These are phyloP conservation scores for Fraxinus dipetala DNA, from an alignment of 305 asterid species.

Conservation along the genomic window DNA sequence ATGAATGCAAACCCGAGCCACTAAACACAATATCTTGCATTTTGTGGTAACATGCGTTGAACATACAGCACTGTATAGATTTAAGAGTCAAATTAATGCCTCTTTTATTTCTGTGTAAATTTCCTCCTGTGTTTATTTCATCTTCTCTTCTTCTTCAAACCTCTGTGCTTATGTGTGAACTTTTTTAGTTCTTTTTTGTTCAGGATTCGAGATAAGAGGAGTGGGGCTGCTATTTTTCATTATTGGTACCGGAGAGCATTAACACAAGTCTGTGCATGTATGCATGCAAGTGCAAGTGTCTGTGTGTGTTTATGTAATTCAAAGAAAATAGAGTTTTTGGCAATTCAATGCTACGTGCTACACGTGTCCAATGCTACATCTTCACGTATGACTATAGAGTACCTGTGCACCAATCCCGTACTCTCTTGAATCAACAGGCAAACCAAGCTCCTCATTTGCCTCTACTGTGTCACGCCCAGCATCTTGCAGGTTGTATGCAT, in stretches of 20 bases:
- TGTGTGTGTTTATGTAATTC: not conserved
- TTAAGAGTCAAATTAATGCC: not conserved
- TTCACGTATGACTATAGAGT: constrained; percentile 13
- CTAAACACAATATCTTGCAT: not conserved
- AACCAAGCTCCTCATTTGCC: constrained; percentile 95
- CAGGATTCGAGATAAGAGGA: not conserved
- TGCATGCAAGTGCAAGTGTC: not conserved
- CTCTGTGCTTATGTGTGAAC: not conserved
- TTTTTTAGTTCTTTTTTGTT: not conserved
- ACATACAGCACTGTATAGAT: not conserved
- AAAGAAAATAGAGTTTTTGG: not conserved
- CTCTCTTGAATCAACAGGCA: constrained; percentile 96
- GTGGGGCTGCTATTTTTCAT: not conserved
- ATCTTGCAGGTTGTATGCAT: constrained; percentile 93
- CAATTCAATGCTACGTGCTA: not conserved
- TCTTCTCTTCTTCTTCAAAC: not conserved
- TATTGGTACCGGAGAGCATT: not conserved
- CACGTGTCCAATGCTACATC: not conserved
- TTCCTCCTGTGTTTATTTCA: not conserved
- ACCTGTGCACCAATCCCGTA: constrained; percentile 99
- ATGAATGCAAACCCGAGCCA: not conserved
- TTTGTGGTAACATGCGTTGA: not conserved
- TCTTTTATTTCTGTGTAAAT: not conserved
- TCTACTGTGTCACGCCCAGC: constrained; percentile 95
- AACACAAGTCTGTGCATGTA: not conserved